Percentiles rank a stretch among this genome's conserved stretches.
These are phyloP conservation scores for Cystobasidium sp. DNA, from an alignment of 1,284 basidiomycete species.

Conservation along the genomic window DNA sequence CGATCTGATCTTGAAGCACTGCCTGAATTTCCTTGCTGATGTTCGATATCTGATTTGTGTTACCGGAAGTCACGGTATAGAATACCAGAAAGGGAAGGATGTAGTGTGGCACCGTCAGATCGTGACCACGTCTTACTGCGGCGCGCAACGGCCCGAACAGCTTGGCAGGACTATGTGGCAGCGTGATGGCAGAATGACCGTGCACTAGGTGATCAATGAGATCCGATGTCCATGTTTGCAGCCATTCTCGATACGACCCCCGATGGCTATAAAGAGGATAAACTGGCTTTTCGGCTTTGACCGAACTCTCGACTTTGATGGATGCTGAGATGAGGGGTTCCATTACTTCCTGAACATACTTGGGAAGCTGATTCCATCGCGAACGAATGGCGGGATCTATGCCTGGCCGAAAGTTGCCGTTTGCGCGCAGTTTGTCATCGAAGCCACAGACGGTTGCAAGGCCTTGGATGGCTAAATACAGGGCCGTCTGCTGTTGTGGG, in stretches of 20 bases:
- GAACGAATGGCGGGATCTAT: constrained; percentile 69
- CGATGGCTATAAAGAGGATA: constrained; percentile 76
- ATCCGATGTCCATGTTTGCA: constrained; percentile 84
- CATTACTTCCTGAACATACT: constrained; percentile 83
- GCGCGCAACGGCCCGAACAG: constrained; percentile 81
- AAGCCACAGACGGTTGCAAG: constrained; percentile 87
- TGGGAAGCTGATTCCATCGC: constrained; percentile 78
- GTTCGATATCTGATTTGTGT: constrained; percentile 65
- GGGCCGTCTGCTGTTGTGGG: constrained; percentile 83
- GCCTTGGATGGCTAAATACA: constrained; percentile 93
- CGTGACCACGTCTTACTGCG: constrained; percentile 76
- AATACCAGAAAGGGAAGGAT: constrained; percentile 91
- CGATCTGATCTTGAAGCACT: constrained; percentile 86
- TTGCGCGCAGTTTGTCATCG: constrained; percentile 69
- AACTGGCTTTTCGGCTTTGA: constrained; percentile 56
- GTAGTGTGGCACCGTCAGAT: constrained; percentile 86
- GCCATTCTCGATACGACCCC: constrained; percentile 91
- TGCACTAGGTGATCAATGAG: constrained; percentile 67
- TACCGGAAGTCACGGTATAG: constrained; percentile 79
- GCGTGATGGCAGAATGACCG: constrained; percentile 58
- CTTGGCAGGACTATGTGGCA: constrained; percentile 59
- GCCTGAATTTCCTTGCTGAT: constrained; percentile 78
- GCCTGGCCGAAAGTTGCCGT: constrained; percentile 54
- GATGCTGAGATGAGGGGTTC: constrained; percentile 73
- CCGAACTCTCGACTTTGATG: constrained; percentile 18